phyloP scores from a whole-genome alignment of 2,329 filamentous ascomycete species.

The Aureobasidium musti region DNA sequence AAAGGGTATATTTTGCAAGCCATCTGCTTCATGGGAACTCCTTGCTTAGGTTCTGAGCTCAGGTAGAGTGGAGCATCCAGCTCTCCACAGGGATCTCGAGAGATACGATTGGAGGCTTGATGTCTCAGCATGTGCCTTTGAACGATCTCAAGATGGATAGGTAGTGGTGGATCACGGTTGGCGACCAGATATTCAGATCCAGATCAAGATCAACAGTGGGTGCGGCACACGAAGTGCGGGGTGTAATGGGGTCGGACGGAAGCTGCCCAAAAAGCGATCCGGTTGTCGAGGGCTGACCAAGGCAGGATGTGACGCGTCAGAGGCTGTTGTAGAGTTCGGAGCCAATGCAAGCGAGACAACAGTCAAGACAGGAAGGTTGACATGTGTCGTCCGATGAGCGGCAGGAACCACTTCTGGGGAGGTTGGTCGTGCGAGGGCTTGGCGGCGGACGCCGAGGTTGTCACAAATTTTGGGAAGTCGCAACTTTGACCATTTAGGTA shows the following conservation, averaged over 20 bases:
- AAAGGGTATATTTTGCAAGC: background rate
- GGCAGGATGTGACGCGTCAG: conserved; percentile 3
- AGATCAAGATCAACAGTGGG: conserved; percentile 7
- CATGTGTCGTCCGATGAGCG: background rate
- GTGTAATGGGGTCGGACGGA: background rate
- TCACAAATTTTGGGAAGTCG: conserved; percentile 4
- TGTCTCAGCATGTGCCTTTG: background rate
- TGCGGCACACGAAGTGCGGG: conserved; percentile 13
- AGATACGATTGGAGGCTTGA: background rate
- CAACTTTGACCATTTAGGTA: conserved; percentile 15
- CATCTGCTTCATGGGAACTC: background rate
- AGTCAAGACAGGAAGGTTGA: conserved; percentile 15
- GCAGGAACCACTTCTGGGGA: background rate
- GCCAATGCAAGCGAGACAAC: conserved; percentile 1
- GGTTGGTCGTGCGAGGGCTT: background rate
- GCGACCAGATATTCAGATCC: conserved; percentile 7
- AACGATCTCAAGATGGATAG: background rate
- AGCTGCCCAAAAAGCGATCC: background rate
- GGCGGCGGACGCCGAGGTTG: conserved; percentile 8
- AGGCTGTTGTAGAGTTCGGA: background rate
- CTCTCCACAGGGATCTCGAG: background rate
- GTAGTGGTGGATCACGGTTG: background rate
- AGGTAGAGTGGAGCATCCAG: background rate
- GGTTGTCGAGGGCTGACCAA: background rate
- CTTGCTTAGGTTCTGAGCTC: background rate